A percentile compares a stretch with the other conserved stretches of the same genome.
Conservation (phyloP, 164 flowering plant genomes). For the Buxus sempervirens region DNA sequence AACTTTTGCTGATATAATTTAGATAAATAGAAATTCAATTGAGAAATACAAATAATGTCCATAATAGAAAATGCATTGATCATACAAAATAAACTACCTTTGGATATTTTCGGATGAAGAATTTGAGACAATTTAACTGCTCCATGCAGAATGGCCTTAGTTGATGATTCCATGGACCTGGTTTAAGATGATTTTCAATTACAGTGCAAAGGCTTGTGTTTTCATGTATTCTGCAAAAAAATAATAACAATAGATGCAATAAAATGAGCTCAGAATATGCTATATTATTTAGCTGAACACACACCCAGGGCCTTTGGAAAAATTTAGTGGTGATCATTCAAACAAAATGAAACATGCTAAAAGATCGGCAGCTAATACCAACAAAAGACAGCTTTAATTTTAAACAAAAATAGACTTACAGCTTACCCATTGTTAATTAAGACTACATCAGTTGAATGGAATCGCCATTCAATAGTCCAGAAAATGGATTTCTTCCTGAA, state of each 20-base stretch:
- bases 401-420: neutral
- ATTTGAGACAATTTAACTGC: conserved; percentile 49
- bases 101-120: conserved; percentile 60
- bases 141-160: conserved; percentile 60
- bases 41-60: neutral
- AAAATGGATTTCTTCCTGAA: conserved; percentile 63
- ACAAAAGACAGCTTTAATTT: neutral
- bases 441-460: conserved; percentile 71
- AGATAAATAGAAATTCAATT: no score
- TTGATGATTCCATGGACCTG: conserved; percentile 62
- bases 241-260: conserved; percentile 7
- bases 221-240: conserved; percentile 57
- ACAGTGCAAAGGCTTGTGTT: conserved; percentile 41
- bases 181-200: conserved; percentile 67
- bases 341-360: neutral
- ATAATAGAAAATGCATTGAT: no score
- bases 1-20: no score
- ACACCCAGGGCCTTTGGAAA: neutral
- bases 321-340: neutral
- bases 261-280: neutral
- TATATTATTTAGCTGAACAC: neutral
- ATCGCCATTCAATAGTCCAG: conserved; percentile 94
- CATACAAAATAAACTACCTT: conserved; percentile 39
- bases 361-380: neutral
- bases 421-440: conserved; percentile 73